These are phyloP conservation scores for Rhododendron ovatum DNA, from an alignment of 148 eudicot genomes.

Conservation along the genomic window DNA sequence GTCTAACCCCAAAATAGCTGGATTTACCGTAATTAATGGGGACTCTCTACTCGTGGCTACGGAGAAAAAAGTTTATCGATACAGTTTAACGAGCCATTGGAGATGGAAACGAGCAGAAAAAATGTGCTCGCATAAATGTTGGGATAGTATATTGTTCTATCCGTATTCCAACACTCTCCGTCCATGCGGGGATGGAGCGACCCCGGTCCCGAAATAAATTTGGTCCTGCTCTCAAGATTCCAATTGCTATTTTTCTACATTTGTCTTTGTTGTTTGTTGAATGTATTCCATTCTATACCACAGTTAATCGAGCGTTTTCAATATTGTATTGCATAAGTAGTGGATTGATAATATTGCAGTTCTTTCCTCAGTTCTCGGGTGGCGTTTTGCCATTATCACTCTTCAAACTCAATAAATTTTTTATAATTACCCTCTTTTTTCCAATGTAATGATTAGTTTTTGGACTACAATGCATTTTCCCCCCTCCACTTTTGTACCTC, in stretches of 20 bases:
- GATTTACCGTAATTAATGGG: slow-evolving; percentile 1
- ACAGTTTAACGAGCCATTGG: neutral
- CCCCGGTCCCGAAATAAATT: neutral
- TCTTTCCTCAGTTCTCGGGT: too few species aligned
- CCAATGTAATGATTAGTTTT: too few species aligned
- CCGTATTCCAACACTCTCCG: slow-evolving; percentile 2
- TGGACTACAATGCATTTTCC: too few species aligned
- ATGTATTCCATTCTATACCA: neutral
- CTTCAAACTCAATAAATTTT: too few species aligned
- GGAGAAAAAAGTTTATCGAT: neutral
- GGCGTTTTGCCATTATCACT: too few species aligned
- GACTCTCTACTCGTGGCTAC: neutral
- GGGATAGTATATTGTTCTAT: neutral
- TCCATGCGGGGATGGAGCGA: neutral
- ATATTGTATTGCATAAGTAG: neutral
- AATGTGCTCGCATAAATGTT: neutral
- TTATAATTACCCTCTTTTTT: too few species aligned
- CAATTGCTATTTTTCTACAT: too few species aligned
- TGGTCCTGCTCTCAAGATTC: too few species aligned
- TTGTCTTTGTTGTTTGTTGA: neutral
- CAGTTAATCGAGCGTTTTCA: neutral
- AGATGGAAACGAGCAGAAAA: neutral
- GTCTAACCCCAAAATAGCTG: neutral
- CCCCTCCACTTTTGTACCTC: too few species aligned
- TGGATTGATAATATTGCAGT: neutral